Evolutionary conservation across 441 rosid species (phyloP), one percentile per base, ranked within the genome.

Genomic region (Eruca vesicaria): DNA sequence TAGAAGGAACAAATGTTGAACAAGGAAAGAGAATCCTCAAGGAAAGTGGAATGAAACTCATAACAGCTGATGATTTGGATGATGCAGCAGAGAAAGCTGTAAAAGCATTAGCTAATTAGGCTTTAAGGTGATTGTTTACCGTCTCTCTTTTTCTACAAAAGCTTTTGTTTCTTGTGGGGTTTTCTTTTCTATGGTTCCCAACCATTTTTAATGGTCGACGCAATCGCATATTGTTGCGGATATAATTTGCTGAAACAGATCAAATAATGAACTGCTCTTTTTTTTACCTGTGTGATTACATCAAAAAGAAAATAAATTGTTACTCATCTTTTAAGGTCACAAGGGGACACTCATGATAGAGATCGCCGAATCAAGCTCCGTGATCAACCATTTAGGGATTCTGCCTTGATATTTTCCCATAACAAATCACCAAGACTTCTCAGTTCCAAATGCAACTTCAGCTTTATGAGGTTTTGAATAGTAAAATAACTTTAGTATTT

Each of bases 81-180:
- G 98, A 91, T 82, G 99, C 99, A 10, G 99, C 99, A 0, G 95
- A 93, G 75, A 95, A 93, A 84, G 98, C 97, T 15, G 98, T 93
- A 21, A 88, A 90, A 84, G 92, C 97, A 32, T 18, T 82, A 45
- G 41, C 85, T 56, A 68, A 76, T 68, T 89, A 74, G 15, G 32
- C 68, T 8, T 11, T 2, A 9, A 50, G 55, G 55, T 15, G 33
- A 15, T 20, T 9, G 36, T 9, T 20, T 36, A 53, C 58, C 38
- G 31, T 62, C 74, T 55, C 52, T 43, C 9, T 60, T 5, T 63
- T n/a, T 23, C 6, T 56, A 69, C 33, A 69, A 31, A 48, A 32
- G 32, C 56, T 15, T 19, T 19, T 59, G 59, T 58, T 29, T 68
- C 5, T 18, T 31, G 18, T 26, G 19, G n/a, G 62, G 9, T 21